Base-by-base conservation (phyloP, 352 stramenopile genomes). In the Globisporangium echinulatum region DNA sequence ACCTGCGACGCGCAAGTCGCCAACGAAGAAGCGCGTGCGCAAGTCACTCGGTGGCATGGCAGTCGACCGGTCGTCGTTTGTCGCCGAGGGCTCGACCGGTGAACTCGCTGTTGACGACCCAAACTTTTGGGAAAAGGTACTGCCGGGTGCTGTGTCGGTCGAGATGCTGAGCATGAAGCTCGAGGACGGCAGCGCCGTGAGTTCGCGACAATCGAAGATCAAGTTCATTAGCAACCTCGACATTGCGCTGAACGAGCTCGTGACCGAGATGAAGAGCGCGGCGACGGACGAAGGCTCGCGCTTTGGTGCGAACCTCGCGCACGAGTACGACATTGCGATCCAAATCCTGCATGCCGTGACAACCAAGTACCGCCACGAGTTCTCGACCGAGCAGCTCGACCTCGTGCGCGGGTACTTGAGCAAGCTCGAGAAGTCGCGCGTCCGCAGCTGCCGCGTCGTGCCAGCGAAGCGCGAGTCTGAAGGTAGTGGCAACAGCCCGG, bases 41-140 rank as follows among this genome's bases (percentile, higher is more conserved):
- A 93, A 93, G 58, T 92, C 82, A 3, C 66, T 92, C 7, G 83
- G 77, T 50, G 82, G 87, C 43, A 90, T 92, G 63, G 80, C 82
- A 2, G 82, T 92, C 46, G 85, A 94, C 59, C 79, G 92, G 15
- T 95, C 88, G 17, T 96, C 88, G 10, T 98, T 98, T 66, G 83
- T 97, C 19, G 90, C 92, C 0, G 88, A 96, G 67, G 90, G 89
- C 6, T 92, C 96, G 11, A 92, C 84, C 9, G 82, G 78, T 43
- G 88, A 97, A 62, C 68, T 98, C 36, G 92, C 96, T 49, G 90
- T 99, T 7, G 93, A 99, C 66, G 96, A 98, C 61, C 94, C 94
- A 1, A 96, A 98, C 43, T 99, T 99, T 56, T 99, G 96, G 96
- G 87, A 96, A 49, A 97, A 97, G 53, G 91, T 97, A 46, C 59